Evolutionary conservation across 345 rosid species (phyloP), one percentile per base, ranked within the genome.

Genomic region (Lepidium africanum): DNA sequence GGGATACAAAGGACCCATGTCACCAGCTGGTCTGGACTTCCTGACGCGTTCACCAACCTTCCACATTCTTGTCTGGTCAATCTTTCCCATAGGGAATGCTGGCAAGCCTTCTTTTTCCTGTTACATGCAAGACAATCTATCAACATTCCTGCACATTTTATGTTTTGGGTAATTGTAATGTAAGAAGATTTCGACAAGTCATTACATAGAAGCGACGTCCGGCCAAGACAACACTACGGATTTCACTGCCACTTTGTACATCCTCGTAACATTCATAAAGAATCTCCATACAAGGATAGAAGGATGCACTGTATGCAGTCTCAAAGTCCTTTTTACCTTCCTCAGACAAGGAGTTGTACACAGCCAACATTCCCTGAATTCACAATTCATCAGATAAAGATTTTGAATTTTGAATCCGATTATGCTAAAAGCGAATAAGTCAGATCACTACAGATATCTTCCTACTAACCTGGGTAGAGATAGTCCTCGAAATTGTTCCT

Each of bases 51-150:
- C 89, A 63, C 98, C 98, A 2, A 92, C 94, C 76, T 86, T 92
- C 98, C 98, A 89, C 98, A 92, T 92, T 37, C 87, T 88, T 37
- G 96, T 92, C 80, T 87, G 96, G 53, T 92, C 98, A 59, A 92
- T 92, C 76, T 87, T 92, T 17, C 98, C 98, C 96, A 92, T 92
- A 10, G 98, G 98, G 77, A 92, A 92, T 54, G 98, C 84, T n/a
- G 96, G 98, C 39, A 92, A 81, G 15, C 96, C 96, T 16, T 92
- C 98, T 75, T 92, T 92, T 36, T 92, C 98, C 96, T 92, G 80
- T 59, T 25, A 59, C 63, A 51, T 69, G 43, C 42, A 55, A 45
- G 11, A 47, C 50, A 21, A 40, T 54, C 12, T 2, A 70, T 63
- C 43, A 61, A 46, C 3, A 21, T 5, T 3, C 3, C 10, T 59